Evolutionary conservation across 2,329 filamentous ascomycete species (phyloP).

Genomic region (Calonectria pseudoturangicola): DNA sequence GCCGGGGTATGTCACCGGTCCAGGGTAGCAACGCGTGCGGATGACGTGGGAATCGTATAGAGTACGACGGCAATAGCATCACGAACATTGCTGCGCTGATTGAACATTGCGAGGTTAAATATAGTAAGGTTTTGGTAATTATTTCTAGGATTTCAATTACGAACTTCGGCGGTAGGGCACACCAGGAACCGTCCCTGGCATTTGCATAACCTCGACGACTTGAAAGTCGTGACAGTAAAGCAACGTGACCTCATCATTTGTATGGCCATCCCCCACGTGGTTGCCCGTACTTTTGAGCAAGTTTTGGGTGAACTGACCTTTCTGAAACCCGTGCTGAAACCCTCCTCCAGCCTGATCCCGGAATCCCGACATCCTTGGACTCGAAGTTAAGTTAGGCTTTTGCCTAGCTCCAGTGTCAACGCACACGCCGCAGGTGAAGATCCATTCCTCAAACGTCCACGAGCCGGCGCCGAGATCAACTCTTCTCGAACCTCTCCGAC

Average conservation of each 20-base stretch:
- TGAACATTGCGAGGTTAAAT: background rate
- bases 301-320: constrained; percentile 5
- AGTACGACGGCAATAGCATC: constrained; percentile 12
- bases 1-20: background rate
- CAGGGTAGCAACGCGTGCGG: background rate
- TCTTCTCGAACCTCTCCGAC: constrained; percentile 2
- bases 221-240: background rate
- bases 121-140: background rate
- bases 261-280: background rate
- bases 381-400: background rate
- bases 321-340: constrained; percentile 16
- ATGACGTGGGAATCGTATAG: background rate
- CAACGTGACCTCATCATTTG: background rate
- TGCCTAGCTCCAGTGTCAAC: background rate
- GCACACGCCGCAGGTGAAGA: background rate
- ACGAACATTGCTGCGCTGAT: background rate
- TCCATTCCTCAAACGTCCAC: background rate
- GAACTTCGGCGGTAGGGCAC: background rate
- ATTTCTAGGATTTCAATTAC: background rate
- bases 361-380: background rate
- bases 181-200: background rate
- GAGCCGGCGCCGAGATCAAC: background rate
- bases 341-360: background rate
- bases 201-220: background rate
- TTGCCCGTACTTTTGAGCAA: background rate